These are phyloP conservation scores for Plasmodium sp. DNA, from an alignment of 169 alveolate species.

Conservation along the genomic window DNA sequence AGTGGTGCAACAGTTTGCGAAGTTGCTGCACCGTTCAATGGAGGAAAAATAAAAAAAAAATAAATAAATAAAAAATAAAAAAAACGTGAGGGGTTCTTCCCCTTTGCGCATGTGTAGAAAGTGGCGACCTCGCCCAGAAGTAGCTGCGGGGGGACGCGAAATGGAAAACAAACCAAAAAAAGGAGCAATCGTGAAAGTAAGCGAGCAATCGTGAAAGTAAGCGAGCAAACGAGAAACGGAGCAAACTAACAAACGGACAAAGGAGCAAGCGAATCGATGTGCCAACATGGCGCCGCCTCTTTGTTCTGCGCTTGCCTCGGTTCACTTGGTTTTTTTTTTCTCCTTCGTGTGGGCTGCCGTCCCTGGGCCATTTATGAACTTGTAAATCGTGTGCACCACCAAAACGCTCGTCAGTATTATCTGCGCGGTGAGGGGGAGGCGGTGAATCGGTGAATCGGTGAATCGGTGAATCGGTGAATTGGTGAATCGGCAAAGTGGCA, in stretches of 20 bases:
- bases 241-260: background rate
- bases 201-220: background rate
- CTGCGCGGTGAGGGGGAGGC: background rate
- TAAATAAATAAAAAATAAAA: background rate
- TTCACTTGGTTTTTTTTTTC: background rate
- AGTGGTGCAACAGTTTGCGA: background rate
- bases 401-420: slow-evolving; percentile 4
- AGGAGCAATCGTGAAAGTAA: background rate
- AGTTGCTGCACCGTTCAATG: background rate
- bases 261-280: background rate
- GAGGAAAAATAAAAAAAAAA: background rate
- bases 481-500: background rate
- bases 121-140: background rate
- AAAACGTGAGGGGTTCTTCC: background rate
- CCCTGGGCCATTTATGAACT: background rate
- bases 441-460: too few species aligned
- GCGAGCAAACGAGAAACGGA: background rate
- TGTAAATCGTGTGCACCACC: slow-evolving; percentile 1
- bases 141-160: background rate
- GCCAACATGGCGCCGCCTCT: background rate
- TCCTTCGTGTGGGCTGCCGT: background rate
- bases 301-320: background rate
- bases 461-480: background rate
- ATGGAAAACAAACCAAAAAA: background rate
- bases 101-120: background rate